A percentile compares a stretch with the other conserved stretches of the same genome.
Conservation (phyloP, 768 basidiomycete species). For the Fibroporia radiculosa region DNA sequence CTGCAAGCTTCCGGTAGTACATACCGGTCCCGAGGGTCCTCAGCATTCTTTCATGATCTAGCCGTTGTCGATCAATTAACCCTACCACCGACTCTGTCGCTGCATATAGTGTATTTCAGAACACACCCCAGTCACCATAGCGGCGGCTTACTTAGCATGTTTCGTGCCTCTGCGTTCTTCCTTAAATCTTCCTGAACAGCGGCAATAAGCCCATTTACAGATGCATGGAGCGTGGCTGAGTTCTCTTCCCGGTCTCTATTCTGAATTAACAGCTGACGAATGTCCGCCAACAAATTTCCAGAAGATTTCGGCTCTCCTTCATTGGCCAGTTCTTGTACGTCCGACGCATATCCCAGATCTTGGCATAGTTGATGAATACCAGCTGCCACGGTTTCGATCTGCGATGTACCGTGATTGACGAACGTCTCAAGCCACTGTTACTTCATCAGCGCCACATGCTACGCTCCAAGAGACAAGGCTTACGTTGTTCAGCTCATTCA, state of each 20-base stretch:
- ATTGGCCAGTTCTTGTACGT: conserved; percentile 12
- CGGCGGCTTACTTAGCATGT: conserved; percentile 26
- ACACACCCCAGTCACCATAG: not conserved
- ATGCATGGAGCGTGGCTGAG: conserved; percentile 24
- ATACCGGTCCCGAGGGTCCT: conserved; percentile 57
- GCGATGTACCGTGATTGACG: conserved; percentile 67
- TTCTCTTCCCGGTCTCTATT: conserved; percentile 24
- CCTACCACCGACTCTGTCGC: conserved; percentile 52
- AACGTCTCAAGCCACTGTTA: conserved; percentile 77
- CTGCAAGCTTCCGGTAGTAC: conserved; percentile 9
- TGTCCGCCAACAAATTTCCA: conserved; percentile 26
- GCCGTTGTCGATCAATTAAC: conserved; percentile 60
- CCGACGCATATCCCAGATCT: conserved; percentile 34
- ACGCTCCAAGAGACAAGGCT: conserved; percentile 12
- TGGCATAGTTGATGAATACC: conserved; percentile 54
- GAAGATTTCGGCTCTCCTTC: conserved; percentile 13
- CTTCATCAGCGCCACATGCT: conserved; percentile 3
- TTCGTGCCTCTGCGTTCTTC: conserved; percentile 32
- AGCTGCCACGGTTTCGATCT: conserved; percentile 55
- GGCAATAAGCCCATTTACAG: conserved; percentile 30
- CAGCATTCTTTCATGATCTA: conserved; percentile 66
- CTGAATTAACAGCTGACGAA: conserved; percentile 29
- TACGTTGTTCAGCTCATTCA: conserved; percentile 70
- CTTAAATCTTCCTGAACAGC: conserved; percentile 35
- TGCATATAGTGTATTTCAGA: conserved; percentile 12